Percentiles rank a stretch among this genome's conserved stretches.
These are phyloP conservation scores for Cordyceps pruinosa DNA, from an alignment of 2,329 filamentous ascomycete genomes.

Conservation along the genomic window DNA sequence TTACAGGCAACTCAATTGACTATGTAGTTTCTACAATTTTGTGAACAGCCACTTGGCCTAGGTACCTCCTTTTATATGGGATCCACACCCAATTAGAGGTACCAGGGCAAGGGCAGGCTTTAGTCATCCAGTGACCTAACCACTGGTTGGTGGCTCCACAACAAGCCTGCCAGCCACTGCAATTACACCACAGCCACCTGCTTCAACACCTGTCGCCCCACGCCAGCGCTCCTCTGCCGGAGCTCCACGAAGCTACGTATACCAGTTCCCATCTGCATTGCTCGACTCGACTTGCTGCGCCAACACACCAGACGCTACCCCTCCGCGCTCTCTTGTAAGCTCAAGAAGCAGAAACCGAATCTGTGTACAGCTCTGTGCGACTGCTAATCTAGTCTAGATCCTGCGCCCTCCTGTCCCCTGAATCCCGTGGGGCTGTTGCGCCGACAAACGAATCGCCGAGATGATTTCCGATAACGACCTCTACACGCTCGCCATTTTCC, in stretches of 20 bases:
- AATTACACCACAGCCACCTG: too few relatives aligned
- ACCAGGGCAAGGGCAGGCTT: too few relatives aligned
- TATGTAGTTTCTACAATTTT: too few relatives aligned
- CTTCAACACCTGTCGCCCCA: neutral
- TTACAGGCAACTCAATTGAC: too few relatives aligned
- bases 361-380: neutral
- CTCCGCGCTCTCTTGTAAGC: neutral
- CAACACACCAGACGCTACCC: neutral
- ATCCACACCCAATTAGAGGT: too few relatives aligned
- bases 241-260: constrained; percentile 15
- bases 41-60: too few relatives aligned
- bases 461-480: constrained; percentile 96
- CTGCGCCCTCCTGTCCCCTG: neutral
- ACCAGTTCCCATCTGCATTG: constrained; percentile 11
- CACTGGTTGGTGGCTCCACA: neutral
- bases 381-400: neutral
- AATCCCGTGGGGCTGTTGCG: constrained; percentile 6
- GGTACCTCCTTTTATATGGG: too few relatives aligned
- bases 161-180: neutral
- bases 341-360: neutral
- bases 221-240: neutral
- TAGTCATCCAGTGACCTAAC: too few relatives aligned
- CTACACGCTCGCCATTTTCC: constrained; percentile 86
- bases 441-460: constrained; percentile 29
- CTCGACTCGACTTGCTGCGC: neutral